Conservation (phyloP, 2,329 filamentous ascomycete genomes). For the Alternaria ventricosa region DNA sequence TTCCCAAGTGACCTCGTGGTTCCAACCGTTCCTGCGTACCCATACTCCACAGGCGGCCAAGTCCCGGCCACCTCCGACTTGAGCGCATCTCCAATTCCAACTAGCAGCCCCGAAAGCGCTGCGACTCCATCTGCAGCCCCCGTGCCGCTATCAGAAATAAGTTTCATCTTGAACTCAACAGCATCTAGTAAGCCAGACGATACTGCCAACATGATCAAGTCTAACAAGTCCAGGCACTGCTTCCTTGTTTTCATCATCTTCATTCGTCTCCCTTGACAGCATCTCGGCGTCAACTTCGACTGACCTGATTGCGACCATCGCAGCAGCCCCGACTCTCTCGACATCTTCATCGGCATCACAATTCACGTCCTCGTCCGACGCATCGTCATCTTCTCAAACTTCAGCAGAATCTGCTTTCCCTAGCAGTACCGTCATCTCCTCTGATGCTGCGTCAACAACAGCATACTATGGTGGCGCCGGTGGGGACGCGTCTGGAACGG, state of each 20-base stretch:
- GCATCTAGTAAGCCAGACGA: slow-evolving; percentile 10
- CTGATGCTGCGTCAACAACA: slow-evolving; percentile 13
- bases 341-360: slow-evolving; percentile 17
- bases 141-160: slow-evolving; percentile 3
- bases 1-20: slow-evolving; percentile 43
- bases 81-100: slow-evolving; percentile 14
- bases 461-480: slow-evolving; percentile 16
- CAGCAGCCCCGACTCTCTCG: slow-evolving; percentile 7
- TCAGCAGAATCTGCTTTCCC: slow-evolving; percentile 17
- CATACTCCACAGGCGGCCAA: slow-evolving; percentile 34
- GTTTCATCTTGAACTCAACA: slow-evolving; percentile 23
- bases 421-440: slow-evolving; percentile 17
- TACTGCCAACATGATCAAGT: background rate
- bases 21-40: slow-evolving; percentile 42
- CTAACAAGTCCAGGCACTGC: slow-evolving; percentile 6
- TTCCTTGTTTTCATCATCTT: background rate
- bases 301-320: background rate
- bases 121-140: slow-evolving; percentile 3
- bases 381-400: slow-evolving; percentile 12
- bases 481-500: slow-evolving; percentile 23
- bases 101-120: slow-evolving; percentile 7
- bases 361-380: slow-evolving; percentile 16
- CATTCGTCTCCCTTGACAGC: background rate
- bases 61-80: slow-evolving; percentile 9
- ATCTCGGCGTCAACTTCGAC: slow-evolving; percentile 8